These are phyloP conservation scores for Fusarium tanahbumbuense DNA, from an alignment of 2,329 filamentous ascomycete species.

Conservation along the genomic window DNA sequence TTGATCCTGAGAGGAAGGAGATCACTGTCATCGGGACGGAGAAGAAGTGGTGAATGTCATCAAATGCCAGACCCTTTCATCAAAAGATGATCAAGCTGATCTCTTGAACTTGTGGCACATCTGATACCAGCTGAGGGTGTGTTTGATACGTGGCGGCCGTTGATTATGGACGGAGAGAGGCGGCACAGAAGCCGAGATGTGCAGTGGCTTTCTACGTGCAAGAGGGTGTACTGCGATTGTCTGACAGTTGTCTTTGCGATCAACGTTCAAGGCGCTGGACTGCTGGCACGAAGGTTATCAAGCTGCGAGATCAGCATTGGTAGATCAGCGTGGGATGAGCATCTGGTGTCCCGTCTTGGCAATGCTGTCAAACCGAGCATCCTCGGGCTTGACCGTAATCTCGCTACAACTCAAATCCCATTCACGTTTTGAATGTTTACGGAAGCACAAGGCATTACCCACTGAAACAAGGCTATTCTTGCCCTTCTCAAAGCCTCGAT, in stretches of 20 bases:
- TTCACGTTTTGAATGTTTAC: conserved; percentile 4
- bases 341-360: conserved; percentile 27
- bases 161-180: conserved; percentile 26
- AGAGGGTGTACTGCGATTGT: conserved; percentile 32
- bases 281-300: background rate
- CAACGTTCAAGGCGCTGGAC: background rate
- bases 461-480: conserved; percentile 27
- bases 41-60: conserved; percentile 24
- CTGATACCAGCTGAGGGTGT: conserved; percentile 20
- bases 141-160: conserved; percentile 26
- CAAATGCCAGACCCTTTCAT: background rate
- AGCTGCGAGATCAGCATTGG: conserved; percentile 6
- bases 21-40: conserved; percentile 39
- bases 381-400: conserved; percentile 5
- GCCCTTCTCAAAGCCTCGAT: conserved; percentile 23
- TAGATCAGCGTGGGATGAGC: conserved; percentile 1
- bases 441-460: conserved; percentile 2
- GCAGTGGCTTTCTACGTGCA: conserved; percentile 18
- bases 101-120: conserved; percentile 16
- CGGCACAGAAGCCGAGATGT: conserved; percentile 31
- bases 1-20: conserved; percentile 48
- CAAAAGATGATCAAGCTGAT: background rate
- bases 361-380: conserved; percentile 10
- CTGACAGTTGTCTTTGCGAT: background rate
- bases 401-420: conserved; percentile 11